Percentiles rank a stretch among this genome's conserved stretches.
Evolutionary conservation across 2,329 filamentous ascomycete genomes (phyloP).

Genomic region (Aspergillus calidoustus): DNA sequence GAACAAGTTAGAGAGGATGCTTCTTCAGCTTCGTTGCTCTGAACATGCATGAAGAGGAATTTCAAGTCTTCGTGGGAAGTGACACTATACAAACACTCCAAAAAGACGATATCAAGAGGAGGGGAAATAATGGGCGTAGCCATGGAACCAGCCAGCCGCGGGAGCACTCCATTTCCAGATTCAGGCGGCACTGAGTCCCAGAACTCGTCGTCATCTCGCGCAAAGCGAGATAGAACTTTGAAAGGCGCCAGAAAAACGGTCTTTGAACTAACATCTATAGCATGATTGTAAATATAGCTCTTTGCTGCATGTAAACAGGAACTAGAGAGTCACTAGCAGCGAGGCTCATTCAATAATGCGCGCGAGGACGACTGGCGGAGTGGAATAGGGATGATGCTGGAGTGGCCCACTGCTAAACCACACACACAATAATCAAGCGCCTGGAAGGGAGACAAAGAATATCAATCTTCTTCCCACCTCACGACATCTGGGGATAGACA

Average conservation of each 20-base stretch:
- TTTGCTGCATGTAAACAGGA: neutral
- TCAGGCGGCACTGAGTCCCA: neutral
- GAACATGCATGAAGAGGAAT: neutral
- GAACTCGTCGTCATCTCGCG: neutral
- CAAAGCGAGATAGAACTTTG: neutral
- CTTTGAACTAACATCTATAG: neutral
- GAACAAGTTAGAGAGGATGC: neutral
- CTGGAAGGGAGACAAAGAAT: slow-evolving; percentile 9
- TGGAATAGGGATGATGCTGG: slow-evolving; percentile 44
- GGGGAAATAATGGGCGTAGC: neutral
- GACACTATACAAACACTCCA: neutral
- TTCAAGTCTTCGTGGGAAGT: neutral
- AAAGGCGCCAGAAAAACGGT: neutral
- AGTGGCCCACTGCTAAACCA: slow-evolving; percentile 46
- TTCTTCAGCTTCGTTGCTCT: neutral
- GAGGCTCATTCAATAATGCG: slow-evolving; percentile 20
- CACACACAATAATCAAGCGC: slow-evolving; percentile 33
- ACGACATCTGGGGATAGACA: neutral
- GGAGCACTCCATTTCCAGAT: neutral
- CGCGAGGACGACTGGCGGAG: slow-evolving; percentile 39
- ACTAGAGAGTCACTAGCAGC: slow-evolving; percentile 12
- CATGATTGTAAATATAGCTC: slow-evolving; percentile 2
- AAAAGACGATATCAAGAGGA: neutral
- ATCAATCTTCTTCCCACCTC: neutral
- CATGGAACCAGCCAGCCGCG: slow-evolving; percentile 3